phyloP scores from a whole-genome alignment of 2,329 filamentous ascomycete species.

The Chaetomiaceae sp. region DNA sequence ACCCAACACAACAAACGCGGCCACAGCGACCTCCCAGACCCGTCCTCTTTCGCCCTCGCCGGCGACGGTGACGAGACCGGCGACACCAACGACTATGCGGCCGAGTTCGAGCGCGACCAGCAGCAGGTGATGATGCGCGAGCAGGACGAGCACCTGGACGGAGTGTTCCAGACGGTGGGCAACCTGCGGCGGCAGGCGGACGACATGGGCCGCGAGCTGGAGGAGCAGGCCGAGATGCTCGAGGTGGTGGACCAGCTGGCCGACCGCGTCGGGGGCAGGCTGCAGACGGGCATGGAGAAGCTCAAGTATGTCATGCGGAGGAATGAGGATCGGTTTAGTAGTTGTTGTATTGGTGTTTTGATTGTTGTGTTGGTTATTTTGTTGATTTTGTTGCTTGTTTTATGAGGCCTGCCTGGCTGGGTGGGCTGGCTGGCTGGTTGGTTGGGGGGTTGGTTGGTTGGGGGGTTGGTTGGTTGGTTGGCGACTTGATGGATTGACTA shows the following conservation, averaged over 20 bases:
- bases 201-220: conserved; percentile 92
- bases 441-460: not conserved
- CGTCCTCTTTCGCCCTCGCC: conserved; percentile 55
- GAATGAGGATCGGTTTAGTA: conserved; percentile 85
- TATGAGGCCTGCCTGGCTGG: conserved; percentile 38
- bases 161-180: conserved; percentile 88
- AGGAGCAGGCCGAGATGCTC: conserved; percentile 88
- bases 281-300: conserved; percentile 82
- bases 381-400: conserved; percentile 67
- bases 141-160: conserved; percentile 89
- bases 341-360: conserved; percentile 84
- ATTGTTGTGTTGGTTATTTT: conserved; percentile 86
- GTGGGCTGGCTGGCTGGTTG: no score
- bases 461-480: no score
- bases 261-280: conserved; percentile 78
- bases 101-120: conserved; percentile 83
- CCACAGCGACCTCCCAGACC: conserved; percentile 45
- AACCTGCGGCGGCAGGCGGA: conserved; percentile 86
- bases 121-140: conserved; percentile 90
- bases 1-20: not conserved
- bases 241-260: conserved; percentile 79
- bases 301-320: conserved; percentile 77
- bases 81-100: conserved; percentile 52
- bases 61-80: conserved; percentile 43
- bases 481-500: not conserved